Conservation (phyloP, 2,329 filamentous ascomycete genomes). For the Alternaria dauci region DNA sequence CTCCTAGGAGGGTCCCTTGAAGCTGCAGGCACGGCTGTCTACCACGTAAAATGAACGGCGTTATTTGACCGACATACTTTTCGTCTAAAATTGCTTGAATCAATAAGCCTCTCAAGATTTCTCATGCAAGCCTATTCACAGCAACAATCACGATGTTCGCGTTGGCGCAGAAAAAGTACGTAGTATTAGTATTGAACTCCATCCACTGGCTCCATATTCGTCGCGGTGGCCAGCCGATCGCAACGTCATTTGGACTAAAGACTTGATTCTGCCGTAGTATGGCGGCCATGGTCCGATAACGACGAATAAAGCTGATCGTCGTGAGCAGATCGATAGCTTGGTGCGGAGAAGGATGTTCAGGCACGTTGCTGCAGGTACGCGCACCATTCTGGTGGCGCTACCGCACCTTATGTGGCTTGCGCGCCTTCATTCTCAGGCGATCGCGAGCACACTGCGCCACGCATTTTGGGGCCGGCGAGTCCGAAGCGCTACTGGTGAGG, state of each 20-base stretch:
- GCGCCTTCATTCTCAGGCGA: conserved; percentile 15
- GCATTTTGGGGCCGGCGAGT: conserved; percentile 32
- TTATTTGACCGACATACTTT: background rate
- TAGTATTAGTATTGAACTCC: conserved; percentile 18
- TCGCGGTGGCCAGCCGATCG: background rate
- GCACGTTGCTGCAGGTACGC: conserved; percentile 47
- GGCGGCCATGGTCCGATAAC: background rate
- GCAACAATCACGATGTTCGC: background rate
- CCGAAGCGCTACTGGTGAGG: conserved; percentile 28
- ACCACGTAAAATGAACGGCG: background rate
- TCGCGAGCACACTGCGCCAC: conserved; percentile 40
- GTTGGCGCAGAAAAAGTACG: conserved; percentile 6
- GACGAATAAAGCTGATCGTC: conserved; percentile 1
- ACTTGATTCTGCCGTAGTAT: background rate
- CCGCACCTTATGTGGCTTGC: conserved; percentile 35
- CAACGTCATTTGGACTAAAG: conserved; percentile 5
- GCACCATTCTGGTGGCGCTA: conserved; percentile 26
- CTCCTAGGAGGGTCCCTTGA: background rate
- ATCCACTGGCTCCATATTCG: conserved; percentile 7
- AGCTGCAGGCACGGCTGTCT: conserved; percentile 3
- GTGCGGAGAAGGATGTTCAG: conserved; percentile 8
- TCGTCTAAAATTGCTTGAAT: background rate
- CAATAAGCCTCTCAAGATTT: conserved; percentile 17
- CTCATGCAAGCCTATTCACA: background rate
- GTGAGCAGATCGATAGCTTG: conserved; percentile 11